Conservation (phyloP, 345 rosid species). For the Toxicodendron radicans region DNA sequence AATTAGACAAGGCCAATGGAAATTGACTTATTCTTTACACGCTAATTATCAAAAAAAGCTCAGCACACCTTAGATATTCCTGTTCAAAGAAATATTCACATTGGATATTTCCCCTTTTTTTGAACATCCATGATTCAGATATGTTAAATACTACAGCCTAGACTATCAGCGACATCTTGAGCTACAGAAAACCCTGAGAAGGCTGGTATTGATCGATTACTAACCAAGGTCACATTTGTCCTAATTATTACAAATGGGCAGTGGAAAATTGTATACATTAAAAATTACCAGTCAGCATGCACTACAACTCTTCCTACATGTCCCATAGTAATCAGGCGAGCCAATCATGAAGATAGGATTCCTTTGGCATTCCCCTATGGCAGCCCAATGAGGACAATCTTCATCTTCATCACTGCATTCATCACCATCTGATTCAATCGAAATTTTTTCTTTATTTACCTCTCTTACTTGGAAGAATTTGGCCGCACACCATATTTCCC, state of each 20-base stretch:
- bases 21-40: background rate
- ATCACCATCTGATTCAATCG: slow-evolving; percentile 23
- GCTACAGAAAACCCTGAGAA: background rate
- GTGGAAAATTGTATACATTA: background rate
- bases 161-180: background rate
- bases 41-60: background rate
- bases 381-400: slow-evolving; percentile 73
- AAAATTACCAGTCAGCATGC: slow-evolving; percentile 40
- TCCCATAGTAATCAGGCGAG: slow-evolving; percentile 84
- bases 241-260: slow-evolving; percentile 10
- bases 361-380: slow-evolving; percentile 72
- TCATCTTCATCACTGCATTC: slow-evolving; percentile 83
- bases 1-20: background rate
- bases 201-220: background rate
- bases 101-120: background rate
- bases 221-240: slow-evolving; percentile 3
- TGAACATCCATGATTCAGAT: background rate
- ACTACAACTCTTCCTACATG: slow-evolving; percentile 87
- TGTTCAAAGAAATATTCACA: background rate
- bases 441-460: slow-evolving; percentile 17
- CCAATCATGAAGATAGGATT: slow-evolving; percentile 91
- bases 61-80: background rate
- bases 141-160: too few relatives aligned
- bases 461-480: slow-evolving; percentile 55
- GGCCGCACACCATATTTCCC: slow-evolving; percentile 68